Conservation (phyloP, 2,329 filamentous ascomycete species). For the Ploettnerulaceae sp. region DNA sequence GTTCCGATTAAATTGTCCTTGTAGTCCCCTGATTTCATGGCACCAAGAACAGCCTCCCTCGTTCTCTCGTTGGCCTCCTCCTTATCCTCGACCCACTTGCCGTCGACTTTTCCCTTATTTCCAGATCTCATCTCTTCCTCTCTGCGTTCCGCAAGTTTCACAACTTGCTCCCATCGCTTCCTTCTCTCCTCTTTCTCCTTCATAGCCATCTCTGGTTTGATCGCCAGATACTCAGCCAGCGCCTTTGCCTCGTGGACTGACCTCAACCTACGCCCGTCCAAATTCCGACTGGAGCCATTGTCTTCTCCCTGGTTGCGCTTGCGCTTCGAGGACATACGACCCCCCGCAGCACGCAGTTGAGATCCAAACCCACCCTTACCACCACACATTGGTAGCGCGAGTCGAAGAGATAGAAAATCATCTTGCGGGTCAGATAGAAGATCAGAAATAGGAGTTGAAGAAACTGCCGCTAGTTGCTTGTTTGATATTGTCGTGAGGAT, state of each 20-base stretch:
- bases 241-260: constrained; percentile 95
- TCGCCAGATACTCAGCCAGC: constrained; percentile 86
- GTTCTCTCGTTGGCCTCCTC: constrained; percentile 85
- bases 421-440: constrained; percentile 54
- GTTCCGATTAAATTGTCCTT: constrained; percentile 53
- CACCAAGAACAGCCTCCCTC: constrained; percentile 66
- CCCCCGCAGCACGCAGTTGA: constrained; percentile 90
- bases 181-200: constrained; percentile 84
- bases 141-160: constrained; percentile 75
- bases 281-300: constrained; percentile 85
- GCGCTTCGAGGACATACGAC: constrained; percentile 90
- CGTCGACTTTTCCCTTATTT: constrained; percentile 67
- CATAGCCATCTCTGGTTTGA: constrained; percentile 96
- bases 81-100: constrained; percentile 92
- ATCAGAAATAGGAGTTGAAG: constrained; percentile 51
- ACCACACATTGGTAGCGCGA: constrained; percentile 75
- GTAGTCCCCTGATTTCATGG: constrained; percentile 60
- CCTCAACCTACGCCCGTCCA: constrained; percentile 83
- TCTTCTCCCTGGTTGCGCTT: constrained; percentile 80
- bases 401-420: constrained; percentile 75
- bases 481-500: constrained; percentile 80
- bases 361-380: constrained; percentile 98
- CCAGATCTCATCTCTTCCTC: constrained; percentile 80
- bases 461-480: constrained; percentile 56
- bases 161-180: constrained; percentile 81